Base-by-base conservation (phyloP, 2,329 filamentous ascomycete species). In the Cladophialophora bantiana region DNA sequence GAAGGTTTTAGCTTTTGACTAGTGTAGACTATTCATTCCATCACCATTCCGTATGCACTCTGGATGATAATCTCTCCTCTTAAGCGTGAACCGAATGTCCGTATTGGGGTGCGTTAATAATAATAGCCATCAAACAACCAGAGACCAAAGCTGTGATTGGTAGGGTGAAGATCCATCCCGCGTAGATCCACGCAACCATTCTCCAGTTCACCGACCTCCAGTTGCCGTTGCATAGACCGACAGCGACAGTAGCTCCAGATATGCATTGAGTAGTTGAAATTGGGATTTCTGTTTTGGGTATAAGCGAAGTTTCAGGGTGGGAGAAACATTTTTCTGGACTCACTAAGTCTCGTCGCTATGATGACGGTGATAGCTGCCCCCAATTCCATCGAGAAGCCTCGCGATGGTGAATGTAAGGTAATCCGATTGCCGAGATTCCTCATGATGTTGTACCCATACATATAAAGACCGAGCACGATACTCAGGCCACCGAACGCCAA, bases 391-490 rank as follows among this genome's bases (percentile, higher is more conserved):
- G 89, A 91, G 73, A 81, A 90, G 58, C 82, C 83, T 73, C 84
- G 75, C 69, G 78, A 82, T 5, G 84, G 84, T 2, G 83, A 86
- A 76, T 91, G 89, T 77, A 90, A 89, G 65, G 89, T 91, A 77
- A 91, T 88, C 78, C 90, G 90, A 84, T 93, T 93, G 60, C 90
- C 90, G 89, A 93, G 91, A 78, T 90, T 88, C 81, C 91, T 91
- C 89, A 92, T 92, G 80, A 92, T 92, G 82, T 92, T 92, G 82
- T 92, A 92, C 7, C 90, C 90, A 73, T 92, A 92, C n/a, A 89
- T 92, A 74, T 88, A 83, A 62, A 93, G 83, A 72, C 90, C 90
- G 50, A 88, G 71, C 56, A 85, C 90, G 75, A 92, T 89, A 40
- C 82, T 86, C 1, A 82, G 77, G 36, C 87, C 84, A 10, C 91